Base-by-base conservation (phyloP, 2,329 filamentous ascomycete genomes). In the Metarhizium rileyi region DNA sequence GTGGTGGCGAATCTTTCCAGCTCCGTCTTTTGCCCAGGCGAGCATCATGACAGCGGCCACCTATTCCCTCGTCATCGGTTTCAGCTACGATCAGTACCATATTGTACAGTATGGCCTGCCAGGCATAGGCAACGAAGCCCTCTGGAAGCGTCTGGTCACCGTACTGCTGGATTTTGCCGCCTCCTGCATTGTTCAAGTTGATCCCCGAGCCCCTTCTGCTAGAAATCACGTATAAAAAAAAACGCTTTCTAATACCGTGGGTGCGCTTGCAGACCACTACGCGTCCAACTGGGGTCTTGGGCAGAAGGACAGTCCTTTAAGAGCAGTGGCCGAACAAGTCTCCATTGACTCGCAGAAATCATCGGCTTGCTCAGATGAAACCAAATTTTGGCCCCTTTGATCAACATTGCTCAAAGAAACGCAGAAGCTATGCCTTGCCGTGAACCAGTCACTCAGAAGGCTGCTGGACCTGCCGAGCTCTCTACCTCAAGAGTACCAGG, bases 261-360 rank as follows among this genome's bases (percentile, higher is more conserved):
- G 68, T 8, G 64, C 65, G 0, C 50, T 76, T 0, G 69, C 70
- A 0, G 70, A 74, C 48, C 73, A 75, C 52, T 76, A 76, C 48
- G 72, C 73, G 0, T 73, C 72, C 0, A 65, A 68, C 50, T 73
- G 71, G 69, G 63, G 61, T 4, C 60, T 63, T 1, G 28, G 64
- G 52, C 63, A 59, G 41, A 44, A 57, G 53, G 36, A 56, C 1
- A 55, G 48, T 14, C 53, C 62, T 0, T 59, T 76, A 0, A 59
- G 63, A 4, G 53, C 55, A 0, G 57, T 63, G 1, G 59, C 62
- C 0, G 60, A 59, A n/a, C 52, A 61, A 2, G 48, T 64, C 1
- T 65, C 62, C 1, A 50, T 67, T 1, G 59, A 59, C 5, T 66
- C 0, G 57, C 59, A 2, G 62, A 66, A 36, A 50, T 54, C 0